phyloP scores from a whole-genome alignment of 371 early-diverging fungal genomes.

The Blakeslea trispora region DNA sequence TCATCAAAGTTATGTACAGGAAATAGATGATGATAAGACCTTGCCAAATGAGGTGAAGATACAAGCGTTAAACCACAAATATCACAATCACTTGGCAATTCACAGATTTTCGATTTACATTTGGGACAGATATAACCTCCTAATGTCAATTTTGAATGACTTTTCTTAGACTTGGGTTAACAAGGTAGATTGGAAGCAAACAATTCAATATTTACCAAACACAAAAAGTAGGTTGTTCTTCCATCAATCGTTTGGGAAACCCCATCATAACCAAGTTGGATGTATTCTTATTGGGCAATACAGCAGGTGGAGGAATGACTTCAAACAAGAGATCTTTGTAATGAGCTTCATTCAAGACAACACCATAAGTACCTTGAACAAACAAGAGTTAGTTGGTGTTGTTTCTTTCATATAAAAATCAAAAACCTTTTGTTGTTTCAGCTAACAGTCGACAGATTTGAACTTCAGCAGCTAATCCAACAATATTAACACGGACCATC shows the following conservation, averaged over 20 bases:
- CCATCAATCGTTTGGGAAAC: slow-evolving; percentile 72
- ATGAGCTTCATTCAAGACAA: slow-evolving; percentile 84
- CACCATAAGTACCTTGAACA: slow-evolving; percentile 84
- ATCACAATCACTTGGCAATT: slow-evolving; percentile 91
- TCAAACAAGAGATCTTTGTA: slow-evolving; percentile 79
- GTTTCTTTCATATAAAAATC: no score
- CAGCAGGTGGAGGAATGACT: slow-evolving; percentile 81
- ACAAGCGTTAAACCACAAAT: slow-evolving; percentile 91
- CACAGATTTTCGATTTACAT: slow-evolving; percentile 84
- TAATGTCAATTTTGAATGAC: slow-evolving; percentile 77
- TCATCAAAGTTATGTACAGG: slow-evolving; percentile 79
- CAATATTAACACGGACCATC: slow-evolving; percentile 79
- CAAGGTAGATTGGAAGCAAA: no score
- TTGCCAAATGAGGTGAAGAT: slow-evolving; percentile 88
- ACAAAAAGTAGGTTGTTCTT: slow-evolving; percentile 73
- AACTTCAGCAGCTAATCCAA: slow-evolving; percentile 91
- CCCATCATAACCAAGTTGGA: slow-evolving; percentile 89
- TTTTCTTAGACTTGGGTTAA: no score
- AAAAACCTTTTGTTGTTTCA: slow-evolving; percentile 79
- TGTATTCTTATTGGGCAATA: slow-evolving; percentile 60
- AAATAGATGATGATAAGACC: slow-evolving; percentile 96
- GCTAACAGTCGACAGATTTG: slow-evolving; percentile 78
- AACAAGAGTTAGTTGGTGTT: no score
- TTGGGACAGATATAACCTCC: slow-evolving; percentile 90
- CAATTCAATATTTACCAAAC: slow-evolving; percentile 67